Conservation (phyloP, 306 rosid species). For the Vigna reflexopilosa region DNA sequence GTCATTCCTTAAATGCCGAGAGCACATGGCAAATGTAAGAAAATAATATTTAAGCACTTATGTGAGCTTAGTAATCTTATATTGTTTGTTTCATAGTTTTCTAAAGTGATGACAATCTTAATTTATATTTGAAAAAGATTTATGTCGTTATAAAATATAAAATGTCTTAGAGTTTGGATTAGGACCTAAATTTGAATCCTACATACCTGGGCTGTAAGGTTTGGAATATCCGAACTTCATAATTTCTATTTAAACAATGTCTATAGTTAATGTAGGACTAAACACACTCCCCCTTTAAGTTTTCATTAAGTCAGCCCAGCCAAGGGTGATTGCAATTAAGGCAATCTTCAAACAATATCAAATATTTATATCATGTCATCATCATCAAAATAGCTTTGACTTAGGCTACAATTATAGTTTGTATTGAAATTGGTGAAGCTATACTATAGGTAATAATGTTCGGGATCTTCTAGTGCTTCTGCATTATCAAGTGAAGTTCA, state of each 20-base stretch:
- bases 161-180: neutral
- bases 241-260: neutral
- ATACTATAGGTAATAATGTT: neutral
- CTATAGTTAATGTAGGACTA: neutral
- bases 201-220: neutral
- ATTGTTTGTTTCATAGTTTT: slow-evolving; percentile 38
- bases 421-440: neutral
- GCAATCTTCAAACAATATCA: neutral
- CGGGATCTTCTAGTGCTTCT: slow-evolving; percentile 13
- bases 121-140: slow-evolving; percentile 2
- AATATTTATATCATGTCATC: neutral
- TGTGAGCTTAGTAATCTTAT: neutral
- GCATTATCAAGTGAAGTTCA: slow-evolving; percentile 10
- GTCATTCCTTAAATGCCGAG: slow-evolving; percentile 82
- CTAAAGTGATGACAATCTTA: slow-evolving; percentile 1
- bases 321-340: neutral
- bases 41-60: slow-evolving; percentile 22
- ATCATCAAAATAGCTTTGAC: neutral
- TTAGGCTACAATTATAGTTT: neutral
- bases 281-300: neutral
- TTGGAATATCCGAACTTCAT: neutral
- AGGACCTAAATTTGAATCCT: neutral
- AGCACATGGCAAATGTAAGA: slow-evolving; percentile 77
- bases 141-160: neutral
- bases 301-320: no score